A percentile compares a stretch with the other conserved stretches of the same genome.
These are phyloP conservation scores for Tephrocybe sp. DNA, from an alignment of 768 basidiomycete genomes.

Conservation along the genomic window DNA sequence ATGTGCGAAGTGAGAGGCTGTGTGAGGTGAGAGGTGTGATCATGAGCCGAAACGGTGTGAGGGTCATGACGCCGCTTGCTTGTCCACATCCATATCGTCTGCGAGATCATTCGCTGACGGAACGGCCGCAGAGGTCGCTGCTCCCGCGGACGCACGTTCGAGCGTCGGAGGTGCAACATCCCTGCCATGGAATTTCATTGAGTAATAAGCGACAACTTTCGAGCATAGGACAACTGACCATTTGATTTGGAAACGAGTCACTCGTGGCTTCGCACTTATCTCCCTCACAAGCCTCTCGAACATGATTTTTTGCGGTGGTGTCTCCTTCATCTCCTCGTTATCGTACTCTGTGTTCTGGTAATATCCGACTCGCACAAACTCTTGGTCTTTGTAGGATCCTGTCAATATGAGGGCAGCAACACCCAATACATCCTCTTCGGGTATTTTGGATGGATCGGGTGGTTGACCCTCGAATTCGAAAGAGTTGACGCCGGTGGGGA, in stretches of 20 bases:
- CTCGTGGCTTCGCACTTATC: slow-evolving; percentile 87
- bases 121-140: slow-evolving; percentile 69
- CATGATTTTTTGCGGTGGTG: slow-evolving; percentile 61
- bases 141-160: slow-evolving; percentile 46
- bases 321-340: slow-evolving; percentile 85
- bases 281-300: slow-evolving; percentile 84
- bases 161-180: slow-evolving; percentile 57
- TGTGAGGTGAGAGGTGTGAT: background rate
- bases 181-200: slow-evolving; percentile 35
- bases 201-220: background rate
- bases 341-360: slow-evolving; percentile 99
- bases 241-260: slow-evolving; percentile 90
- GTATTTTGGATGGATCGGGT: slow-evolving; percentile 82
- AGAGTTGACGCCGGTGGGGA: slow-evolving; percentile 94
- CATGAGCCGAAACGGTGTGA: background rate
- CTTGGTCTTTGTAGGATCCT: slow-evolving; percentile 93
- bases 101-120: slow-evolving; percentile 66
- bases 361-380: slow-evolving; percentile 99
- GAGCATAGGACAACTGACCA: slow-evolving; percentile 46
- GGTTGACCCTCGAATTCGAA: slow-evolving; percentile 93
- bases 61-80: slow-evolving; percentile 22
- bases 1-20: no score
- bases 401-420: slow-evolving; percentile 97
- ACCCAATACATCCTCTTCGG: slow-evolving; percentile 86
- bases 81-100: slow-evolving; percentile 37